A percentile compares a stretch with the other conserved stretches of the same genome.
Conservation (phyloP, 768 basidiomycete genomes). For the Solioccasus polychromus region DNA sequence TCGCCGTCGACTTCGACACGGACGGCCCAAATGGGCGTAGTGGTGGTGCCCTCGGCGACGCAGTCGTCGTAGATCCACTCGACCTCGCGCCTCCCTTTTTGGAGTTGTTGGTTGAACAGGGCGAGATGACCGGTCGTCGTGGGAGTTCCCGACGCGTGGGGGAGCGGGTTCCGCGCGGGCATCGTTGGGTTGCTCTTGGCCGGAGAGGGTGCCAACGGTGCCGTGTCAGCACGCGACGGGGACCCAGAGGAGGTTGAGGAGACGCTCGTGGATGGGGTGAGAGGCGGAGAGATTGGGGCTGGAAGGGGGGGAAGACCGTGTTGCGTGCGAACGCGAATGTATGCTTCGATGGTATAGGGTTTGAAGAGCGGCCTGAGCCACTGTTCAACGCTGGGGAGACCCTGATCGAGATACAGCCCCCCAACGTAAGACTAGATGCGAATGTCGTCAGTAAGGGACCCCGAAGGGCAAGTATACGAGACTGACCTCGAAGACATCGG, state of each 20-base stretch:
- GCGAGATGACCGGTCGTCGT: constrained; percentile 62
- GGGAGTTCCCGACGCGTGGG: constrained; percentile 24
- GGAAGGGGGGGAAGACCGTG: constrained; percentile 58
- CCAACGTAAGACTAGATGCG: constrained; percentile 66
- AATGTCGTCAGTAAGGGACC: constrained; percentile 3
- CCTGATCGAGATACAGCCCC: constrained; percentile 72
- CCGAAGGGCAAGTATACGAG: neutral
- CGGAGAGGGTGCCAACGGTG: neutral
- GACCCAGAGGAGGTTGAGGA: constrained; percentile 15
- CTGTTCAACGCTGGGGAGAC: constrained; percentile 47
- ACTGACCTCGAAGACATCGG: constrained; percentile 76
- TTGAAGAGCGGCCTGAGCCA: constrained; percentile 66
- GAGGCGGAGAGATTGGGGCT: constrained; percentile 23
- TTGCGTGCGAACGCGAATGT: constrained; percentile 59
- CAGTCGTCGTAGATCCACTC: constrained; percentile 70
- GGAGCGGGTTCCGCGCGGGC: constrained; percentile 7
- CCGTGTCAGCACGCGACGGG: neutral
- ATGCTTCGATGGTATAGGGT: constrained; percentile 63
- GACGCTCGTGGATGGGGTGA: constrained; percentile 12
- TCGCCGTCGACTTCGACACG: constrained; percentile 61
- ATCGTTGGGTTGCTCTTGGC: constrained; percentile 5
- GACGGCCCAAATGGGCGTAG: constrained; percentile 78
- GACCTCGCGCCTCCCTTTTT: constrained; percentile 52
- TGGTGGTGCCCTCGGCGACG: constrained; percentile 45
- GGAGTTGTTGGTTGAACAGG: constrained; percentile 75